A percentile compares a stretch with the other conserved stretches of the same genome.
These are phyloP conservation scores for Xylaria sp. DNA, from an alignment of 2,329 filamentous ascomycete genomes.

Conservation along the genomic window DNA sequence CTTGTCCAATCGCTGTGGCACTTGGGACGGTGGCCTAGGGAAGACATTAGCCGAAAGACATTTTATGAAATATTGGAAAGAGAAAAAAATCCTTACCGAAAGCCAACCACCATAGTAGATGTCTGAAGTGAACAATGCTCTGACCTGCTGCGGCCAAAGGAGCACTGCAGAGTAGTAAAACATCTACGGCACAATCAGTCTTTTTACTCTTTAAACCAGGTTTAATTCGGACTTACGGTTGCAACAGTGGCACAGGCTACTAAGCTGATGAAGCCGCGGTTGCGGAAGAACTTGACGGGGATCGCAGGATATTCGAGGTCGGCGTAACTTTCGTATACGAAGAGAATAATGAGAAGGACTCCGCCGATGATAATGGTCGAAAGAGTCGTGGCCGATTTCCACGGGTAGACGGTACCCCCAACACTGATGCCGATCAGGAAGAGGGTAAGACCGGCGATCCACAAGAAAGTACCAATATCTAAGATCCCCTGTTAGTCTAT, in stretches of 20 bases:
- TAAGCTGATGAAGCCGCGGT: constrained; percentile 51
- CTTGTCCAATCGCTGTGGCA: constrained; percentile 50
- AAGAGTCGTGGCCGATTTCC: constrained; percentile 55
- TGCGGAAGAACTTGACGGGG: constrained; percentile 52
- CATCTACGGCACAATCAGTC: constrained; percentile 41
- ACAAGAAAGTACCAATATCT: constrained; percentile 57
- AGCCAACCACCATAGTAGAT: constrained; percentile 52
- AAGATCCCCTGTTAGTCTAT: background rate
- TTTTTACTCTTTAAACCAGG: background rate
- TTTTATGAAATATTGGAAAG: background rate
- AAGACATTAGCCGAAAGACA: constrained; percentile 21
- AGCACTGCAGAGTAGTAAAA: constrained; percentile 50
- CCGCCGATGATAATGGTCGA: constrained; percentile 52
- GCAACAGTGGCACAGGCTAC: constrained; percentile 52
- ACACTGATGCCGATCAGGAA: constrained; percentile 60
- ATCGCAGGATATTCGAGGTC: constrained; percentile 52
- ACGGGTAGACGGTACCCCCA: constrained; percentile 55
- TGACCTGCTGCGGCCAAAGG: constrained; percentile 52
- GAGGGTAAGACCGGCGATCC: constrained; percentile 56
- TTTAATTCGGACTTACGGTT: constrained; percentile 40
- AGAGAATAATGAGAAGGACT: constrained; percentile 49
- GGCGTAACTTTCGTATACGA: constrained; percentile 51
- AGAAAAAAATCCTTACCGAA: constrained; percentile 39
- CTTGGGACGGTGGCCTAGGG: constrained; percentile 49
- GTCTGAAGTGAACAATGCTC: constrained; percentile 50